Conservation (phyloP, 2,329 filamentous ascomycete species). For the Aspergillus proliferans region DNA sequence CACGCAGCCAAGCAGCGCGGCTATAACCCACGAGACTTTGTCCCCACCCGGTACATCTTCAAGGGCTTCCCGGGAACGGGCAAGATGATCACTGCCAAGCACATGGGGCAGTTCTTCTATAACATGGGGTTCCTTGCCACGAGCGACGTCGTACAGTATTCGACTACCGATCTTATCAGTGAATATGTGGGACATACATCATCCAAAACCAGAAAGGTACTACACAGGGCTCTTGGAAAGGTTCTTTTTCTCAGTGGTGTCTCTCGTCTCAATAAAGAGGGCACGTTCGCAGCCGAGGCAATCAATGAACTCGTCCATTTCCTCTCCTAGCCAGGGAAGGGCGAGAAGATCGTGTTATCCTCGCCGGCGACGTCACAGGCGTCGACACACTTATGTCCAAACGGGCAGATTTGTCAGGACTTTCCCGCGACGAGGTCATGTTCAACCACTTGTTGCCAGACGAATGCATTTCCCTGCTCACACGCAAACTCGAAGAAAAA, state of each 20-base stretch:
- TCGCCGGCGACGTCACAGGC: background rate
- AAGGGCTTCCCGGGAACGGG: slow-evolving; percentile 48
- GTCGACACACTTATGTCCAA: background rate
- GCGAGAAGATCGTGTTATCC: background rate
- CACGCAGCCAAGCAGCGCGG: background rate
- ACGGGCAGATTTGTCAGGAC: background rate
- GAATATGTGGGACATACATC: slow-evolving; percentile 62
- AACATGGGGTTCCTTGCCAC: slow-evolving; percentile 62
- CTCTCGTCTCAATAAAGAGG: slow-evolving; percentile 51
- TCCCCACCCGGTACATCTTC: slow-evolving; percentile 5
- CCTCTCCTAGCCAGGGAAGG: background rate
- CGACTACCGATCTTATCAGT: slow-evolving; percentile 60
- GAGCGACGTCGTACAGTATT: slow-evolving; percentile 56
- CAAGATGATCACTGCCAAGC: slow-evolving; percentile 62
- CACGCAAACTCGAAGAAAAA: no score
- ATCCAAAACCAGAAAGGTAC: slow-evolving; percentile 52
- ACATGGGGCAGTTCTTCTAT: slow-evolving; percentile 66
- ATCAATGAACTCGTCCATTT: slow-evolving; percentile 8
- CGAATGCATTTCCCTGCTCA: no score
- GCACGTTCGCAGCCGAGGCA: slow-evolving; percentile 49
- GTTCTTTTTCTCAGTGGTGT: slow-evolving; percentile 66
- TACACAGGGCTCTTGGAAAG: slow-evolving; percentile 56
- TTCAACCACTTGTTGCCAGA: background rate
- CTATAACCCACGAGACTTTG: background rate
- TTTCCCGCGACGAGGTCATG: background rate